A percentile compares a stretch with the other conserved stretches of the same genome.
Evolutionary conservation across 352 stramenopile genomes (phyloP).

Genomic region (Globisporangium echinulatum): DNA sequence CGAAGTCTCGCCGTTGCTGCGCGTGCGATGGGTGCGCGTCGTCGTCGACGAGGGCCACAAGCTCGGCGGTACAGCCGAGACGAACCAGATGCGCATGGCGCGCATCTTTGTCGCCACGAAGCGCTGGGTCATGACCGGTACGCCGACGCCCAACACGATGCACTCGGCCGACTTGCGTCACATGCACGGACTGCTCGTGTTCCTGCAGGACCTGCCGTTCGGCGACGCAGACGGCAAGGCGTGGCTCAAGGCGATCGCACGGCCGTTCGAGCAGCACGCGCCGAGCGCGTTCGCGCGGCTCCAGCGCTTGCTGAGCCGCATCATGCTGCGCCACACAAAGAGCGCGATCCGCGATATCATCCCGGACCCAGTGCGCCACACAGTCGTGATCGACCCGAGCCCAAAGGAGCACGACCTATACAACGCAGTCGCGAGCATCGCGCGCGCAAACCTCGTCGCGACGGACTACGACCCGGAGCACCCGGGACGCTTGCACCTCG

Average conservation of each 20-base stretch:
- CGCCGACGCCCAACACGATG: conserved; percentile 88
- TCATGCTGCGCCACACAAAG: conserved; percentile 96
- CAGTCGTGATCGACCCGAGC: conserved; percentile 57
- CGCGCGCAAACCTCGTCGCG: conserved; percentile 66
- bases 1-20: conserved; percentile 49
- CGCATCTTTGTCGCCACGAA: conserved; percentile 73
- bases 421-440: conserved; percentile 54
- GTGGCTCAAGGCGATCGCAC: conserved; percentile 72
- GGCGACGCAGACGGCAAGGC: conserved; percentile 62
- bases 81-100: conserved; percentile 79
- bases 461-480: conserved; percentile 67
- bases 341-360: conserved; percentile 73
- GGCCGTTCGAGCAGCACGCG: conserved; percentile 61
- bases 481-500: conserved; percentile 46
- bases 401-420: conserved; percentile 65
- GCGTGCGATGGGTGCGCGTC: conserved; percentile 82
- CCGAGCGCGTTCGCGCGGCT: conserved; percentile 64
- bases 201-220: conserved; percentile 87
- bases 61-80: conserved; percentile 61
- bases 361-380: conserved; percentile 36
- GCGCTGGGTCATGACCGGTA: conserved; percentile 97
- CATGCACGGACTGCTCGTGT: conserved; percentile 88
- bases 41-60: conserved; percentile 96
- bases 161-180: conserved; percentile 83
- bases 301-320: conserved; percentile 74